phyloP scores from a whole-genome alignment of 1,139 yeast genomes.

The Arxiozyma slooffiae region DNA sequence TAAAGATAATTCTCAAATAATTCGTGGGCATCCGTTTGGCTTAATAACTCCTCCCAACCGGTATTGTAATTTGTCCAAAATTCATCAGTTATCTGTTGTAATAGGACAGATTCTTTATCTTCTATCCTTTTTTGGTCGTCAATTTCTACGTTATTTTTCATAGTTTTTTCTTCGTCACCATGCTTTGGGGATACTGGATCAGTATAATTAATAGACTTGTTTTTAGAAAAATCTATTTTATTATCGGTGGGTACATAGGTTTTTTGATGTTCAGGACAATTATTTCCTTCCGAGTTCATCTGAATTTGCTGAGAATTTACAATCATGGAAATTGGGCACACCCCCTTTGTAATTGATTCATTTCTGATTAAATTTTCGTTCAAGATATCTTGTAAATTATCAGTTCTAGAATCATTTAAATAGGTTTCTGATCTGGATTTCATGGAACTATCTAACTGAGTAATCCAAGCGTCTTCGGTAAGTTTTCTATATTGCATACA shows the following conservation, averaged over 20 bases:
- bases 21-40: slow-evolving; percentile 3
- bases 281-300: neutral
- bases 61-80: slow-evolving; percentile 16
- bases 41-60: slow-evolving; percentile 14
- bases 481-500: slow-evolving; percentile 13
- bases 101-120: slow-evolving; percentile 4
- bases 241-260: neutral
- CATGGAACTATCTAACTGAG: slow-evolving; percentile 3
- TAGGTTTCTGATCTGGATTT: neutral
- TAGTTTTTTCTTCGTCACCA: neutral
- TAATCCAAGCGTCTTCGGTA: slow-evolving; percentile 14
- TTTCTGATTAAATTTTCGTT: neutral
- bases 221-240: neutral
- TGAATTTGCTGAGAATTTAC: neutral
- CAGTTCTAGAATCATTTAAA: neutral
- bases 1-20: slow-evolving; percentile 1
- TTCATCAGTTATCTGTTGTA: slow-evolving; percentile 12
- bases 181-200: neutral
- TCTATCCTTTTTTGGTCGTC: neutral
- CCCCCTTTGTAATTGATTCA: neutral
- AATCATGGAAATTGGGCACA: neutral
- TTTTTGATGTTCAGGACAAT: neutral
- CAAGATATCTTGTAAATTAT: neutral
- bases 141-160: neutral
- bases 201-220: too few species aligned